Base-by-base conservation (phyloP, 2,329 filamentous ascomycete genomes). In the Neofusicoccum ribis region DNA sequence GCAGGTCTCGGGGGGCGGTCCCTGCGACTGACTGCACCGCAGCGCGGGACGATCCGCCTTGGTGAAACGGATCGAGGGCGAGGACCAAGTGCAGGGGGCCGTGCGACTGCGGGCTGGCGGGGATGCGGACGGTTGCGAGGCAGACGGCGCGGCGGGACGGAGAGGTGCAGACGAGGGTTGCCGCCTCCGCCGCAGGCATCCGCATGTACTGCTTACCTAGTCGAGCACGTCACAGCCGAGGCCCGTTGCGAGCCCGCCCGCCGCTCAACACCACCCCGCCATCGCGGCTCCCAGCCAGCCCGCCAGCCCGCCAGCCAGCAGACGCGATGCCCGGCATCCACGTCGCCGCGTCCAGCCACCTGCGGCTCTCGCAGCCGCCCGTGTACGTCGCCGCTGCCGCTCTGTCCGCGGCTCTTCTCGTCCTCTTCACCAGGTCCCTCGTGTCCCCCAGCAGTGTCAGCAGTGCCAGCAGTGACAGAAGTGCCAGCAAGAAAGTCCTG, bases 401-500 rank as follows among this genome's bases (percentile, higher is more conserved):
- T 34, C 17, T 27, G 4, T 20, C 46, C 14, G 11, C 51, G 5
- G n/a, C 36, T 0, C 36, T 43, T 1, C 20, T 44, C 27, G 1
- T 31, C n/a, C 27, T 72, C n/a, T 43, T 73, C 12, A 67, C 72
- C 52, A 69, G 68, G 51, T 68, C 72, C 39, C 46, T 73, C 41
- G 67, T 68, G 52, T n/a, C 27, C 9, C 3, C 39, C 27, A 36
- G n/a, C 27, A 7, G 63, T 71, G 51, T 66, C 66, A 36, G 6
- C 44, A 65, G 59, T 23, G 23, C 23, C 66, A 36, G 6, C 44
- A 65, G 59, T 23, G 20, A 2, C 67, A 14, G 65, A 7, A 11
- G 59, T 23, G 23, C 23, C 67, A 14, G 65, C 12, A 11, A 6
- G 3, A 36, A 61, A 2, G 31, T 59, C 9, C 7, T 65, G 5